Evolutionary conservation across 2,329 filamentous ascomycete species (phyloP), one percentile per base, ranked within the genome.

Genomic region (Penicillium sp.): DNA sequence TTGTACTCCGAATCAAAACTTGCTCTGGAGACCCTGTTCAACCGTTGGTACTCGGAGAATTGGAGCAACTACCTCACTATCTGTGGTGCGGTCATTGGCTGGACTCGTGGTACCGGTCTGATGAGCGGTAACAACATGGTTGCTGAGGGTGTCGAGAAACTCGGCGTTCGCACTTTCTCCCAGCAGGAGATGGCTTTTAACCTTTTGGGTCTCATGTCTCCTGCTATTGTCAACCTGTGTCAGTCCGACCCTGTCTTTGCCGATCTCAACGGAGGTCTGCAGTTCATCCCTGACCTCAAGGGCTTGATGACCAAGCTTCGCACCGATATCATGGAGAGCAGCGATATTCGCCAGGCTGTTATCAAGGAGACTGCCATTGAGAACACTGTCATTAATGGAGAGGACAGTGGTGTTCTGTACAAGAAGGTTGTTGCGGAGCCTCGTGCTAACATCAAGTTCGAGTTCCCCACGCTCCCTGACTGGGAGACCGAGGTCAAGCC

Each of bases 101-200:
- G 95, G 95, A 99, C 95, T 67, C 93, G 95, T 79, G 95, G 93
- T 64, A 99, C 95, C 62, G 95, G 95, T 73, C 86, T 99, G 68
- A 99, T 99, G 93, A 90, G 90, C 65, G 93, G 90, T 70, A 98
- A 98, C 83, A 98, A 99, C 77, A 87, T 98, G 68, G 93, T 98
- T 63, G 95, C 95, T 35, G 93, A 98, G 75, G 95, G 93, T 58
- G 91, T 99, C 55, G 95, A 99, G 81, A 91, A 90, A 68, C 95
- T 96, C 65, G 95, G 95, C 69, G 95, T 98, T 26, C 92, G 95
- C 68, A 99, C 95, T 4, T 99, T 99, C 83, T 98, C 93, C 10
- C 95, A 98, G 79, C 92, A 96, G 75, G 95, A 99, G 78, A 99
- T 99, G 95, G 95, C 95, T 16, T 99, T 99, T 84, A 99, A 99